Evolutionary conservation across 2,329 filamentous ascomycete species (phyloP), one percentile per base, ranked within the genome.

Genomic region (Pseudogymnoascus sp.): DNA sequence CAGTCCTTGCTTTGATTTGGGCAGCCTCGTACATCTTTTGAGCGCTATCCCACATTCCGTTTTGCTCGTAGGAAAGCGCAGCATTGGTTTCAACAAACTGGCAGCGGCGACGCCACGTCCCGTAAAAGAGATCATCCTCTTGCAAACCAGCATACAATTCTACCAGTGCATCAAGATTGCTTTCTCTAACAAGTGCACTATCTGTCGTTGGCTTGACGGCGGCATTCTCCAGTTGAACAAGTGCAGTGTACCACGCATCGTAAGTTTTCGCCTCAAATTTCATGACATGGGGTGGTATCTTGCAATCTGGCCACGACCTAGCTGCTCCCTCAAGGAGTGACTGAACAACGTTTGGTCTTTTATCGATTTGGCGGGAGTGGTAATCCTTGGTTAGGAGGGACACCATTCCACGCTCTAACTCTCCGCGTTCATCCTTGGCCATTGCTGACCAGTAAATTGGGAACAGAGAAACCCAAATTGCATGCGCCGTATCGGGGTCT

Each of bases 21-120:
- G 95, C 94, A 61, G 88, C 88, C 74, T 99, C 94, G 73, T 97
- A 99, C 78, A 97, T 88, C 70, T 90, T 89, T 76, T 99, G 95
- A 1, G 95, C 92, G 75, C 97, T 97, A 70, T 99, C 94, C 95
- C 94, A 99, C 84, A 97, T 96, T 57, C 94, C 94, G 69, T 96
- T 96, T 72, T 99, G 95, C 76, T 99, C 95, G 68, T 97, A 99
- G 0, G 94, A 99, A 6, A 99, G 79, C 1, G 92, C 94, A 12
- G 94, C 91, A 71, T 99, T 99, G 7, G 92, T 97, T 78, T 99
- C 95, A 5, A 99, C 89, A 70, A 96, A 99, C 67, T 96, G 91
- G 73, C 92, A 96, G 50, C 94, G 87, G 61, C 94, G 86, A 63
- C 94, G 86, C 94, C 94, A 99, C 0, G 92, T 95, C 7, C 94